phyloP scores from a whole-genome alignment of 2,329 filamentous ascomycete genomes.

The Aspergillus brasiliensis region DNA sequence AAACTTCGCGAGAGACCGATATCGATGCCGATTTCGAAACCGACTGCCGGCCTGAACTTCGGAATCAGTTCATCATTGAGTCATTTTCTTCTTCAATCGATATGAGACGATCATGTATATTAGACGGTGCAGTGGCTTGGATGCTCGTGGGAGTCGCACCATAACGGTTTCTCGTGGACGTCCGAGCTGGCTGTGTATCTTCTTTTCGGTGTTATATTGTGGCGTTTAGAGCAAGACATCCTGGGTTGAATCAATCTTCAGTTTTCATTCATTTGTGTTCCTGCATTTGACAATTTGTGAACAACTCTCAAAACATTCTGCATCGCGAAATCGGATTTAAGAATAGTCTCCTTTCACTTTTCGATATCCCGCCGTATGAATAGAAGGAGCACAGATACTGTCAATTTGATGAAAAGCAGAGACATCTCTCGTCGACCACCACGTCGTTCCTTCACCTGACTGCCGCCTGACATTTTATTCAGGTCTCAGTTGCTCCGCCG shows the following conservation, averaged over 20 bases:
- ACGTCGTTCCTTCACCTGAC: background rate
- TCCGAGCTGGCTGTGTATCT: constrained; percentile 21
- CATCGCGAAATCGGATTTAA: background rate
- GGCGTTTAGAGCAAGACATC: constrained; percentile 29
- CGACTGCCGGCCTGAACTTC: background rate
- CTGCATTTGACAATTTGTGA: background rate
- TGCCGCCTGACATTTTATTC: background rate
- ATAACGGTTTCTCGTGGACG: constrained; percentile 6
- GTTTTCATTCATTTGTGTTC: constrained; percentile 10
- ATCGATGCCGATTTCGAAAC: no score
- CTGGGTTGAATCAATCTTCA: constrained; percentile 26
- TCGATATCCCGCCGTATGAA: background rate
- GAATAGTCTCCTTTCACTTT: no score
- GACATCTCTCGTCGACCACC: background rate
- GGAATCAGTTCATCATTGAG: background rate
- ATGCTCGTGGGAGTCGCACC: constrained; percentile 5
- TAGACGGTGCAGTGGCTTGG: constrained; percentile 20
- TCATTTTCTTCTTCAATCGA: constrained; percentile 1
- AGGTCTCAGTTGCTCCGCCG: constrained; percentile 15
- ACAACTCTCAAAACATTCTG: background rate
- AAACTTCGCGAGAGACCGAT: background rate
- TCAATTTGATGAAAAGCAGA: background rate
- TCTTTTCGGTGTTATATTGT: constrained; percentile 27
- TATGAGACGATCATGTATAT: constrained; percentile 28
- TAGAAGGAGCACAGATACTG: background rate